Percentiles rank a stretch among this genome's conserved stretches.
phyloP scores from a whole-genome alignment of 441 rosid genomes.

The Croton setiger region DNA sequence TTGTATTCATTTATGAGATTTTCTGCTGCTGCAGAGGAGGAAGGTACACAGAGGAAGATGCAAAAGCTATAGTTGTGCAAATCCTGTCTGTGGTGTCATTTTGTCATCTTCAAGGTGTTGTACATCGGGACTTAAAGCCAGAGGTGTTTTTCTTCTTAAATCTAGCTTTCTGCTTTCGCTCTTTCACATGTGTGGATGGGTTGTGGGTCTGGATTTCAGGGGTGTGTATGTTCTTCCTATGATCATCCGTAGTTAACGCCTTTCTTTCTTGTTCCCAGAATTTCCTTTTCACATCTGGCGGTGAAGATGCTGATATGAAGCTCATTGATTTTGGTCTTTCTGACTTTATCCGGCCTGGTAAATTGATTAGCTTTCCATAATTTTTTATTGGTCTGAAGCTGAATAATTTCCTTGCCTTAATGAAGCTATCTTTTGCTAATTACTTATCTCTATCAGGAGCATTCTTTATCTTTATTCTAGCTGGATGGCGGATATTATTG shows the following conservation, averaged over 20 bases:
- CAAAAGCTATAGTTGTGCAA: conserved; percentile 73
- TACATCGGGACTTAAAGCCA: conserved; percentile 91
- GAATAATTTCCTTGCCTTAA: conserved; percentile 3
- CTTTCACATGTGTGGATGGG: neutral
- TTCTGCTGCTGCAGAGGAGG: conserved; percentile 63
- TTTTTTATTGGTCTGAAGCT: conserved; percentile 8
- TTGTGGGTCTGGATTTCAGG: neutral
- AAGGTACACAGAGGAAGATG: conserved; percentile 81
- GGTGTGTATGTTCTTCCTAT: neutral
- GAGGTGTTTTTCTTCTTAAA: conserved; percentile 49
- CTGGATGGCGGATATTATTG: neutral
- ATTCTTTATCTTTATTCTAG: neutral
- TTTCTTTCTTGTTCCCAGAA: conserved; percentile 44
- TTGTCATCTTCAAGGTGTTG: conserved; percentile 98
- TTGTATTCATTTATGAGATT: conserved; percentile 9
- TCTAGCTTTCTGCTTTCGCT: neutral
- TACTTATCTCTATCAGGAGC: neutral
- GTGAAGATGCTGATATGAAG: conserved; percentile 81
- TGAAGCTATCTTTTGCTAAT: neutral
- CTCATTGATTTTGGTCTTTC: conserved; percentile 95
- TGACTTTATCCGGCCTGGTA: conserved; percentile 86
- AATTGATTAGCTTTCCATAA: conserved; percentile 5
- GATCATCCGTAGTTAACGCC: conserved; percentile 6
- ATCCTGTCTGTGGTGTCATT: conserved; percentile 78
- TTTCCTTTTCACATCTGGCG: conserved; percentile 72